Evolutionary conservation across 768 basidiomycete species (phyloP), one percentile per base, ranked within the genome.

Genomic region (Ramaria sp.): DNA sequence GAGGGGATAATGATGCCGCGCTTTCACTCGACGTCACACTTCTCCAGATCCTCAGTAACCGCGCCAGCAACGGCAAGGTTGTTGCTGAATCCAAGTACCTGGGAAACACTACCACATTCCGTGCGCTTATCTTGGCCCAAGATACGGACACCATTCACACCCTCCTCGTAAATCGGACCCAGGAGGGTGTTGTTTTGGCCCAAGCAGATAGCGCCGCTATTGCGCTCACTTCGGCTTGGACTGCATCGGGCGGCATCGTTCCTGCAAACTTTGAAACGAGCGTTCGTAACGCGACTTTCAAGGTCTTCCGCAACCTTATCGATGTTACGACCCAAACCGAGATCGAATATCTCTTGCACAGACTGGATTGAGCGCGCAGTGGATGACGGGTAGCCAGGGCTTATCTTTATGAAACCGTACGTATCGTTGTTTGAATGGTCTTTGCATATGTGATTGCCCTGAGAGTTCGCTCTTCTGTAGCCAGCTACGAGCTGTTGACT

Each of bases 11-110:
- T 3, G 53, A 54, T 37, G 38, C 53, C 24, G 53, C 39, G 17
- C 38, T 54, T 3, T 10, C 11, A 7, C 53, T 54, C 17, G 53
- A 54, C 53, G 38, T 24, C 17, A 5, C 17, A 7, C 53, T 54
- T 5, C 38, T 54, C 42, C 20, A 20, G 19, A 4, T 46, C 24
- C 12, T 56, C n/a, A 11, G 22, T 30, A 12, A 43, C 52, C 59
- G 60, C 39, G 51, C 62, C 6, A 46, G 46, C 54, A 57, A 61
- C 34, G 60, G 62, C 22, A 59, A 61, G 30, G 53, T 61, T 30
- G 62, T 63, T 17, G 62, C 60, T 2, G 62, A 63, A 60, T 58
- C 57, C 5, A 63, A 63, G 56, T 63, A 30, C 51, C 61, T 54
- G 13, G 49, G 59, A 1, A 46, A 61, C 47, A 50, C 57, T 11